Conservation (phyloP, 176 grass and related monocot species). For the Triticum turgidum region DNA sequence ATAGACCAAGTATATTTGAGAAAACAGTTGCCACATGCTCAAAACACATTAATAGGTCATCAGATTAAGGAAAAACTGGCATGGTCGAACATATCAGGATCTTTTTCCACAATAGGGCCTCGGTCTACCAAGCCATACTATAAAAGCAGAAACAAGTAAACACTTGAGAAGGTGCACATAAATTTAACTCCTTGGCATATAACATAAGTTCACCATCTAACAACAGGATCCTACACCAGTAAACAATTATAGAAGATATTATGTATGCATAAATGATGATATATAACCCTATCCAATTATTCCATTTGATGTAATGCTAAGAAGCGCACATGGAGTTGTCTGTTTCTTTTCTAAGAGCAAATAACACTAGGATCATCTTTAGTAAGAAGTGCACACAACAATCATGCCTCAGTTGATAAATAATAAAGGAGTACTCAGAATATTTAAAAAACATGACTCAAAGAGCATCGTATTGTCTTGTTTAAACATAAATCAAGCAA, state of each 20-base stretch:
- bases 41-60: neutral
- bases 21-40: constrained; percentile 5
- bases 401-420: neutral
- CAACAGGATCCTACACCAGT: too few species aligned
- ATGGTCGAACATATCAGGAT: neutral
- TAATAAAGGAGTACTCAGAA: neutral
- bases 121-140: neutral
- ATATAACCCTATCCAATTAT: too few species aligned
- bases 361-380: neutral
- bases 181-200: too few species aligned
- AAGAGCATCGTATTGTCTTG: neutral
- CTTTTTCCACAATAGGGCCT: neutral
- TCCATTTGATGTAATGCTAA: too few species aligned
- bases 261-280: too few species aligned
- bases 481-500: neutral
- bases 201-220: too few species aligned
- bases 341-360: neutral
- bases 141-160: neutral
- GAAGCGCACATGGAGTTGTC: too few species aligned
- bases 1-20: neutral
- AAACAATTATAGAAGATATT: too few species aligned
- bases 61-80: neutral
- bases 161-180: too few species aligned
- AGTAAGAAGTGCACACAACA: neutral
- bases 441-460: neutral